Conservation (phyloP, 2,329 filamentous ascomycete genomes). For the Metarhizium brunneum region DNA sequence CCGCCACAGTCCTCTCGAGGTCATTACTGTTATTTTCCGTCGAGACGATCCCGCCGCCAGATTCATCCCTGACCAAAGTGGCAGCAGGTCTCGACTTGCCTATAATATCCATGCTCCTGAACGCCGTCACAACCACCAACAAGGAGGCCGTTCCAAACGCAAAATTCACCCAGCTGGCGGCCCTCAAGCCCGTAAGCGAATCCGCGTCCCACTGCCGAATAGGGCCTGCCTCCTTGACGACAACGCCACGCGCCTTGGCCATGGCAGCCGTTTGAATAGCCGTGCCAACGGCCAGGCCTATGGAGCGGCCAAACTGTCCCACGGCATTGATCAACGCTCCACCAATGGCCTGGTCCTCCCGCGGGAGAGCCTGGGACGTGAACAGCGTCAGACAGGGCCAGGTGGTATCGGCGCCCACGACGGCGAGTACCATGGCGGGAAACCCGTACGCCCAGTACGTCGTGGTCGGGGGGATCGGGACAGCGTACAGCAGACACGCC, state of each 20-base stretch:
- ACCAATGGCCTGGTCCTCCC: slow-evolving; percentile 56
- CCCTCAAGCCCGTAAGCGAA: slow-evolving; percentile 38
- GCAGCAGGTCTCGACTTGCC: slow-evolving; percentile 25
- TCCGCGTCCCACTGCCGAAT: slow-evolving; percentile 33
- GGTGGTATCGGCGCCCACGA: slow-evolving; percentile 57
- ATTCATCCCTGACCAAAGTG: slow-evolving; percentile 7
- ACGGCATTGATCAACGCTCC: slow-evolving; percentile 60
- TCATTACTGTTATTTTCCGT: neutral
- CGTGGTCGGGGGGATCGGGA: slow-evolving; percentile 50
- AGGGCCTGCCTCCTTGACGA: slow-evolving; percentile 33
- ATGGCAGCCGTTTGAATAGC: slow-evolving; percentile 56
- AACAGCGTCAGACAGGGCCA: slow-evolving; percentile 59
- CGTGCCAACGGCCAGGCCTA: slow-evolving; percentile 57
- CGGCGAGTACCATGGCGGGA: slow-evolving; percentile 55
- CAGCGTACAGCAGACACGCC: slow-evolving; percentile 51
- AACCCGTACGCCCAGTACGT: slow-evolving; percentile 61
- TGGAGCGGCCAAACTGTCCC: slow-evolving; percentile 54
- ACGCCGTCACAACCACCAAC: slow-evolving; percentile 34
- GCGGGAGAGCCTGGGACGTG: slow-evolving; percentile 51
- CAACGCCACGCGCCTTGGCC: slow-evolving; percentile 34
- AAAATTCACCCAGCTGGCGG: slow-evolving; percentile 44
- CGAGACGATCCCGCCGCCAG: neutral
- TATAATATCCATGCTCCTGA: slow-evolving; percentile 43
- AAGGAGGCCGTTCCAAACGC: slow-evolving; percentile 34
- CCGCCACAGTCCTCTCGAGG: neutral